phyloP scores from a whole-genome alignment of 2,329 filamentous ascomycete species.

The Xylariaceae sp. region DNA sequence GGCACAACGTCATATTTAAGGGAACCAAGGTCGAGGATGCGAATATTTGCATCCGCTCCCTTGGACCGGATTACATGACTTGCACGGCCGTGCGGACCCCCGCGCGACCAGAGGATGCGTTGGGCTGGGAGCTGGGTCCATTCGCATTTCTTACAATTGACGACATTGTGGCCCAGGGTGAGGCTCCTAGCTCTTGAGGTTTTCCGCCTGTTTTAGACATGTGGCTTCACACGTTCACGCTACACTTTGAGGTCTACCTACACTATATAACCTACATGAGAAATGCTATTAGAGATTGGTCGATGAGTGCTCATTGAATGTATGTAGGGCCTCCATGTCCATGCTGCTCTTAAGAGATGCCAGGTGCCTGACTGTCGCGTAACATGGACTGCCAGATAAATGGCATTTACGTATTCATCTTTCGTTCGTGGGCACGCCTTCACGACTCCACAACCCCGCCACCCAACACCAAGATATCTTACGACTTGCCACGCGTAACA shows the following conservation, averaged over 20 bases:
- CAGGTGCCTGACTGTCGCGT: no score
- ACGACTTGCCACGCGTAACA: no score
- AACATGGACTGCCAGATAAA: no score
- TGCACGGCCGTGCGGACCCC: conserved; percentile 48
- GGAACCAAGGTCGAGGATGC: conserved; percentile 40
- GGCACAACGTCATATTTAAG: conserved; percentile 39
- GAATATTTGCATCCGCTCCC: conserved; percentile 41
- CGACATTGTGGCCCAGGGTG: conserved; percentile 43
- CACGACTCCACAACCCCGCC: no score
- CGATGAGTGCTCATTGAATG: no score
- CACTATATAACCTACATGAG: no score
- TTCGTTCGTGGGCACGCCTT: no score
- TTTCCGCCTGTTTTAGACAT: neutral
- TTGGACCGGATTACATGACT: conserved; percentile 52
- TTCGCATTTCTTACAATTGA: conserved; percentile 44
- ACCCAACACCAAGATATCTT: no score
- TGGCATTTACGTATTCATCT: no score
- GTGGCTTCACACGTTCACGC: neutral
- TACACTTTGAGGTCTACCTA: neutral
- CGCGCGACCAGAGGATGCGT: conserved; percentile 35
- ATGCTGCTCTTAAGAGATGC: no score
- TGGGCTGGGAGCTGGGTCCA: conserved; percentile 39
- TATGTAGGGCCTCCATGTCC: no score
- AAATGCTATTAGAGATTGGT: no score
- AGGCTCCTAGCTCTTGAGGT: conserved; percentile 28